These are phyloP conservation scores for Cicer yamashitae DNA, from an alignment of 306 rosid species.

Conservation along the genomic window DNA sequence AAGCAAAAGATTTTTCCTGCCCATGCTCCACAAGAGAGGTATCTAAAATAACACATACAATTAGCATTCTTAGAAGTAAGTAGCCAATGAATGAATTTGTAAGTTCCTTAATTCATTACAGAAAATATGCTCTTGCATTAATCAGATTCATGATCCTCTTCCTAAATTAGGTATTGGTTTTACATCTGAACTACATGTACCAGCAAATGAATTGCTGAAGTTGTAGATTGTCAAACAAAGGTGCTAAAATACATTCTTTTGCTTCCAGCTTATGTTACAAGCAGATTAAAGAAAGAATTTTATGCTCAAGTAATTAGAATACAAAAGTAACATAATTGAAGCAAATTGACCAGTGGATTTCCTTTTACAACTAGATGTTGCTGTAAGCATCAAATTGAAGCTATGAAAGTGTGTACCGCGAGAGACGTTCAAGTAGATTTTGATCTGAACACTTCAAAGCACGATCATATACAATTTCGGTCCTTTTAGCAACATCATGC, in stretches of 20 bases:
- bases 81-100: background rate
- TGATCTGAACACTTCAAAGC: constrained; percentile 76
- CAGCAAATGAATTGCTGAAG: constrained; percentile 6
- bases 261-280: constrained; percentile 22
- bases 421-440: constrained; percentile 69
- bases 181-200: background rate
- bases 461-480: constrained; percentile 83
- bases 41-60: constrained; percentile 53
- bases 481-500: constrained; percentile 91
- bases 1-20: constrained; percentile 90
- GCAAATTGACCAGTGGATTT: constrained; percentile 18
- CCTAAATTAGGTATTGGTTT: background rate
- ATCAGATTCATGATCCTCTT: constrained; percentile 20
- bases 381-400: constrained; percentile 22
- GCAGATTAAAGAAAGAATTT: constrained; percentile 26
- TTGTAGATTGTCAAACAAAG: background rate
- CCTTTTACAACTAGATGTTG: constrained; percentile 23
- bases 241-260: background rate
- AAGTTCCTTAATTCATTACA: background rate
- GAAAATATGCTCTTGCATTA: constrained; percentile 9
- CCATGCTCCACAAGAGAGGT: constrained; percentile 88
- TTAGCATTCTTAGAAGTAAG: constrained; percentile 28
- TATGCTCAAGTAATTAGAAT: constrained; percentile 8
- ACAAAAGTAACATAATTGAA: constrained; percentile 47
- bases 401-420: constrained; percentile 59